Evolutionary conservation across 257 asterid genomes (phyloP).

Genomic region (Haberlea rhodopensis): DNA sequence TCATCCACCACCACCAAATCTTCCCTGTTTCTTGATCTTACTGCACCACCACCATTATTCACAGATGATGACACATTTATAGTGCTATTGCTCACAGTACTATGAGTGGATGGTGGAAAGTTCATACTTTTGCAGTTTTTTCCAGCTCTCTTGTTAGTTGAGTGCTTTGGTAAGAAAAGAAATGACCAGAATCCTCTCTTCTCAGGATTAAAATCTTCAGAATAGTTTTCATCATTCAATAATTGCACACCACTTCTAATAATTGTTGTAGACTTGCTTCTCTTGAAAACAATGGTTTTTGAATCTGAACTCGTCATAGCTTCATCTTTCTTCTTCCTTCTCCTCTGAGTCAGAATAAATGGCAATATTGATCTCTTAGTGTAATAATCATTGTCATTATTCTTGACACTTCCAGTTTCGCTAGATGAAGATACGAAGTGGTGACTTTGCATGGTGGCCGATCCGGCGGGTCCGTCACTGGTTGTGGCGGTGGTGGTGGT

Average conservation of each 20-base stretch:
- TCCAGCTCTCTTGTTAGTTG: conserved; percentile 38
- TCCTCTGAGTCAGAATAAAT: conserved; percentile 50
- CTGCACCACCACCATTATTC: conserved; percentile 11
- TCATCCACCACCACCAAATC: conserved; percentile 63
- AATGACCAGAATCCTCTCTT: conserved; percentile 84
- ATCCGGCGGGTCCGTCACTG: conserved; percentile 18
- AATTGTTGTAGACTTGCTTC: conserved; percentile 76
- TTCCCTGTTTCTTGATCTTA: conserved; percentile 41
- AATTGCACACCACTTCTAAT: conserved; percentile 55
- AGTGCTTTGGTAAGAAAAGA: conserved; percentile 55
- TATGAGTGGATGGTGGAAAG: conserved; percentile 42
- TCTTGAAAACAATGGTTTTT: conserved; percentile 54
- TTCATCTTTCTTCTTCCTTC: conserved; percentile 51
- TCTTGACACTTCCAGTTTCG: conserved; percentile 21
- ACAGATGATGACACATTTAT: conserved; percentile 38
- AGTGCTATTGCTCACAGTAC: conserved; percentile 19
- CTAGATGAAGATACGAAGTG: conserved; percentile 30
- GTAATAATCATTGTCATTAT: conserved; percentile 24
- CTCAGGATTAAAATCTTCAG: conserved; percentile 45
- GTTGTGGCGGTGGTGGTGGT: conserved; percentile 24
- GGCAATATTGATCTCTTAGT: conserved; percentile 57
- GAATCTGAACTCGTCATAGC: conserved; percentile 32
- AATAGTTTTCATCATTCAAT: conserved; percentile 42
- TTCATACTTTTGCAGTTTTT: conserved; percentile 35
- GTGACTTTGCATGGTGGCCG: conserved; percentile 29